phyloP scores from a whole-genome alignment of 176 grass and related monocot species.

The Tillandsia leiboldiana region DNA sequence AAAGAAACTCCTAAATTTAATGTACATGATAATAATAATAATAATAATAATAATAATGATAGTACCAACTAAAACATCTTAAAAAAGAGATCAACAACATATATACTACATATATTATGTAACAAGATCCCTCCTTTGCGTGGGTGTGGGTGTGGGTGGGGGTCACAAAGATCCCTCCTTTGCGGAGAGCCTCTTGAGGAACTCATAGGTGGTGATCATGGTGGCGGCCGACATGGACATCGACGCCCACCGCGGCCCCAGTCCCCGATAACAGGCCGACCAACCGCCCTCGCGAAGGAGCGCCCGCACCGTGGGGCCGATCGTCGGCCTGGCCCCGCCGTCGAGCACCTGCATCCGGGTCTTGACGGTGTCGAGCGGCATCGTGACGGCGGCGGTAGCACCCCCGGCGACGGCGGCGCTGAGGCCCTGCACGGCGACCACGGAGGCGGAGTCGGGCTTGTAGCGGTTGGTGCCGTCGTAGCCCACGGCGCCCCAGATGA shows the following conservation, averaged over 20 bases:
- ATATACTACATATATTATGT: too few species aligned
- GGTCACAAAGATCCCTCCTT: slow-evolving; percentile 12
- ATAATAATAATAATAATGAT: too few species aligned
- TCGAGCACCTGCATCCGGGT: slow-evolving; percentile 93
- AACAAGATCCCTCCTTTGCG: slow-evolving; percentile 16
- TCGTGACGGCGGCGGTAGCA: slow-evolving; percentile 69
- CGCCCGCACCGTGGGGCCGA: slow-evolving; percentile 47
- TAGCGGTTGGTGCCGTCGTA: slow-evolving; percentile 30
- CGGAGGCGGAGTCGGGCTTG: background rate
- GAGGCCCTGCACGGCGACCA: slow-evolving; percentile 76
- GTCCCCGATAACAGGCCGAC: slow-evolving; percentile 33
- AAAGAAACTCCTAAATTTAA: too few species aligned
- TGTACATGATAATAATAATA: too few species aligned
- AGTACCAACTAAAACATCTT: too few species aligned
- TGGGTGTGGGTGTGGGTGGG: too few species aligned
- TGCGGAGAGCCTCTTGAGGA: slow-evolving; percentile 34
- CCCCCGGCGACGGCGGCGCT: slow-evolving; percentile 69
- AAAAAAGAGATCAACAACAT: too few species aligned
- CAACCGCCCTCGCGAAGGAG: slow-evolving; percentile 76
- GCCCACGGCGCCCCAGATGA: slow-evolving; percentile 51
- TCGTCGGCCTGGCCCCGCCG: slow-evolving; percentile 27
- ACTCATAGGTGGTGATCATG: slow-evolving; percentile 49
- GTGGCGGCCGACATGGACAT: slow-evolving; percentile 38
- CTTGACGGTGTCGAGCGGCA: slow-evolving; percentile 96
- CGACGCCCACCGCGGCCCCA: slow-evolving; percentile 42